These are phyloP conservation scores for Dactylis glomerata DNA, from an alignment of 176 grass and related monocot genomes.

Conservation along the genomic window DNA sequence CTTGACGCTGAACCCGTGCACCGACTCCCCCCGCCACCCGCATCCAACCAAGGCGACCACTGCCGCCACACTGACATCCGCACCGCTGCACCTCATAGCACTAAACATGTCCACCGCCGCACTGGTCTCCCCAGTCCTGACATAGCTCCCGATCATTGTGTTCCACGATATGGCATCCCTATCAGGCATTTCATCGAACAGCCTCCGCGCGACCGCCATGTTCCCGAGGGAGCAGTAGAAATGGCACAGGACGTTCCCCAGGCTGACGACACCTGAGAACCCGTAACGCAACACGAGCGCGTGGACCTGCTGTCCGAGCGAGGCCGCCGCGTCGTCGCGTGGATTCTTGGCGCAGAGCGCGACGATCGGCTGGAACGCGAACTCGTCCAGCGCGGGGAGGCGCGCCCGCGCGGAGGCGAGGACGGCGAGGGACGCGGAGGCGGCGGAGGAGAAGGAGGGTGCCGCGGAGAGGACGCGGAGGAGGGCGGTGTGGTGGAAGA, in stretches of 20 bases:
- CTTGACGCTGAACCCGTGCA: constrained; percentile 55
- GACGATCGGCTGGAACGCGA: constrained; percentile 54
- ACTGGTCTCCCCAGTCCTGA: background rate
- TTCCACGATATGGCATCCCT: constrained; percentile 46
- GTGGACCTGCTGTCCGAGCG: constrained; percentile 45
- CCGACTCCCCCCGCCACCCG: constrained; percentile 6
- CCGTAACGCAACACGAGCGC: constrained; percentile 34
- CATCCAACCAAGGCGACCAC: constrained; percentile 23
- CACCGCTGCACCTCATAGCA: constrained; percentile 8
- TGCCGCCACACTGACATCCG: background rate
- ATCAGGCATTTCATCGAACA: constrained; percentile 49
- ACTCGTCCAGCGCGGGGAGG: constrained; percentile 42
- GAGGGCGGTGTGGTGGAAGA: constrained; percentile 51
- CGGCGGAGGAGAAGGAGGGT: background rate
- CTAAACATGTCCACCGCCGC: constrained; percentile 25
- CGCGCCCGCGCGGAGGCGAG: constrained; percentile 24
- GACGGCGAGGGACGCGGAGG: constrained; percentile 15
- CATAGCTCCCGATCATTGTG: constrained; percentile 49
- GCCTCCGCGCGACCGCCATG: background rate
- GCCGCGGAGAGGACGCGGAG: constrained; percentile 30
- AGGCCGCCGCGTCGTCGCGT: background rate
- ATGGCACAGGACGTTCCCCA: constrained; percentile 53
- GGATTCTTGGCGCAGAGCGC: constrained; percentile 44
- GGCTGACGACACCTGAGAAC: constrained; percentile 29
- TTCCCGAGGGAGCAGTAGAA: constrained; percentile 37